Evolutionary conservation across 1,284 basidiomycete genomes (phyloP).

Genomic region (Papiliotrema laurentii): DNA sequence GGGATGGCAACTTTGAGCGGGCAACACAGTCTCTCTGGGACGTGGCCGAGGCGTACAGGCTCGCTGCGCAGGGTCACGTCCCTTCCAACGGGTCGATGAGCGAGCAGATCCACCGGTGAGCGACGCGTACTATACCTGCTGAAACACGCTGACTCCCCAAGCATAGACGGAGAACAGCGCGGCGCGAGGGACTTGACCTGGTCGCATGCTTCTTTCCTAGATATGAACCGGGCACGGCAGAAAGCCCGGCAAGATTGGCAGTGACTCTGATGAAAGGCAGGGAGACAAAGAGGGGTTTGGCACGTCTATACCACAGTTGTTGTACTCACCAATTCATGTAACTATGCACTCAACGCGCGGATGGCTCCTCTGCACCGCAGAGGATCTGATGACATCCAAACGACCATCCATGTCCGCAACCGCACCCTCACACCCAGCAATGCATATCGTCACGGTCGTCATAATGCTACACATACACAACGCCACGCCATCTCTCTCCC

Average conservation of each 20-base stretch:
- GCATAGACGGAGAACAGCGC: slow-evolving; percentile 21
- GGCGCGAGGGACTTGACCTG: slow-evolving; percentile 49
- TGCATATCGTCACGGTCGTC: no score
- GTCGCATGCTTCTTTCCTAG: slow-evolving; percentile 45
- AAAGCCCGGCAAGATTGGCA: no score
- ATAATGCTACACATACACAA: background rate
- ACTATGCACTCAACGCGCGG: no score
- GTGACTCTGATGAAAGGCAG: no score
- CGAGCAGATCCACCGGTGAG: slow-evolving; percentile 49
- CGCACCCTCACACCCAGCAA: no score
- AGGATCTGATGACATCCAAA: no score
- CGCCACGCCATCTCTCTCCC: background rate
- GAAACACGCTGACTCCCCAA: slow-evolving; percentile 4
- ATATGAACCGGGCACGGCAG: no score
- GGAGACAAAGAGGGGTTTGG: no score
- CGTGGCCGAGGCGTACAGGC: slow-evolving; percentile 43
- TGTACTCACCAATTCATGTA: no score
- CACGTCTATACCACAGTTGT: no score
- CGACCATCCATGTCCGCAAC: no score
- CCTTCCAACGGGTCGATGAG: slow-evolving; percentile 38
- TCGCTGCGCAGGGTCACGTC: slow-evolving; percentile 24
- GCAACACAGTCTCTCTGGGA: slow-evolving; percentile 24
- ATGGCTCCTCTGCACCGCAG: no score
- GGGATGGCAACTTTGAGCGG: slow-evolving; percentile 11
- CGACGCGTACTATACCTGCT: background rate